Conservation (phyloP, 2,329 filamentous ascomycete species). For the Fusarium keratoplasticum region DNA sequence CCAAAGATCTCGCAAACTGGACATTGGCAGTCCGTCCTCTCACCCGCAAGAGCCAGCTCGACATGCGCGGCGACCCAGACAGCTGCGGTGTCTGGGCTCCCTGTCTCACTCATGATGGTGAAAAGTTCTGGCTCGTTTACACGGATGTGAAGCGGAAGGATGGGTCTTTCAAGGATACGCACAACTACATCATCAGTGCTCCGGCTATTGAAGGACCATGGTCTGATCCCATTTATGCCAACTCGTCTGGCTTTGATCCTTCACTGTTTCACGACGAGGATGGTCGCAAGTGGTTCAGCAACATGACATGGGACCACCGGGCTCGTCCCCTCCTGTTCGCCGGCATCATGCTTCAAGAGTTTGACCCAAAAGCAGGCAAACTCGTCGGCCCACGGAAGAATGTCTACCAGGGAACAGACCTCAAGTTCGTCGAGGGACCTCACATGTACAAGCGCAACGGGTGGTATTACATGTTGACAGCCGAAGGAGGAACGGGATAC, state of each 20-base stretch:
- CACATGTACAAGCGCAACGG: constrained; percentile 69
- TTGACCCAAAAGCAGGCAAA: constrained; percentile 59
- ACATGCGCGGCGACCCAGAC: constrained; percentile 70
- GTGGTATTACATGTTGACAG: constrained; percentile 70
- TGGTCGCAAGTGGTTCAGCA: constrained; percentile 67
- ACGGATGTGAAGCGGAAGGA: constrained; percentile 76
- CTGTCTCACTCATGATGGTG: constrained; percentile 70
- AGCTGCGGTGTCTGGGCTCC: constrained; percentile 74
- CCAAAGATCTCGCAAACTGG: constrained; percentile 65
- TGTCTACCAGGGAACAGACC: constrained; percentile 66
- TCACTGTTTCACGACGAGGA: constrained; percentile 69
- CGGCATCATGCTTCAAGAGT: constrained; percentile 70
- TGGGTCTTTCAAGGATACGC: constrained; percentile 72
- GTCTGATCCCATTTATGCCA: constrained; percentile 70
- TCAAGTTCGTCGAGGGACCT: constrained; percentile 67
- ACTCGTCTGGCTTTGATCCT: constrained; percentile 73
- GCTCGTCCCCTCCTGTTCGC: constrained; percentile 61
- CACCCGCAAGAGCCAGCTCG: constrained; percentile 62
- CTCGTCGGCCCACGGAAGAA: constrained; percentile 68
- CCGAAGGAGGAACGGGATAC: constrained; percentile 71
- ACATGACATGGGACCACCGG: constrained; percentile 68
- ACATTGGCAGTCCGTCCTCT: constrained; percentile 59
- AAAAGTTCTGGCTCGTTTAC: constrained; percentile 72
- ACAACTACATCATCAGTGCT: constrained; percentile 71
- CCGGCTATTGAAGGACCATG: constrained; percentile 67